Evolutionary conservation across 2,329 filamentous ascomycete species (phyloP), one percentile per base, ranked within the genome.

Genomic region (Tolypocladium guangdongense): DNA sequence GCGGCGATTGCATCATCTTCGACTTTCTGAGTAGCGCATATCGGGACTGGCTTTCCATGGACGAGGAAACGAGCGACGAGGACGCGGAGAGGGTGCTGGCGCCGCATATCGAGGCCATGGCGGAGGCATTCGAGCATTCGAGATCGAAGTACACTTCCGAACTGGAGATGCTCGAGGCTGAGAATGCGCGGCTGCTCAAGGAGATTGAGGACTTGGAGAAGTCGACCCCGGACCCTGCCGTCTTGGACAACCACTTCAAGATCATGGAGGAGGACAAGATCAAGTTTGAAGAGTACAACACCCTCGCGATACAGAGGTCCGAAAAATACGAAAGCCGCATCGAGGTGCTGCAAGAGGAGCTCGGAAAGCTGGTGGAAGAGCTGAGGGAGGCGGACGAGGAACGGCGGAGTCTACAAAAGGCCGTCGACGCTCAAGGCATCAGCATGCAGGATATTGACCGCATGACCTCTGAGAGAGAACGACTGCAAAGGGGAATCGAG

Each of bases 391-490:
- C 87, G 0, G 91, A 97, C 59, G 84, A 87, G 18, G 93, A 99
- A 68, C 83, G 90, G 57, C 74, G 82, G 43, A 78, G 80, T 33
- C 78, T 99, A 11, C 92, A 97, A 67, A 84, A 86, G 55, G 84
- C 87, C 33, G 90, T 99, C 32, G 93, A 97, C 68, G 85, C 87
- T 61, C 90, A 95, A 66, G 93, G 93, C 2, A 91, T 99, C 67
- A 95, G 90, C 63, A 95, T 96, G 72, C 88, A 93, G 72, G 93
- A 99, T 78, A 97, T 99, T 66, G 93, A 99, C 78, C 90, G 93
- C 69, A 96, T 99, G 92, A 96, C 90, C 61, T 86, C 88, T 37
- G 93, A 99, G 68, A 85, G 91, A 52, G 93, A 99, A 64, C 84
- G 93, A 48, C 79, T 99, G n/a, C 89, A 95, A 59, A 91, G 87